These are phyloP conservation scores for Medicago arabica DNA, from an alignment of 306 rosid genomes.

Conservation along the genomic window DNA sequence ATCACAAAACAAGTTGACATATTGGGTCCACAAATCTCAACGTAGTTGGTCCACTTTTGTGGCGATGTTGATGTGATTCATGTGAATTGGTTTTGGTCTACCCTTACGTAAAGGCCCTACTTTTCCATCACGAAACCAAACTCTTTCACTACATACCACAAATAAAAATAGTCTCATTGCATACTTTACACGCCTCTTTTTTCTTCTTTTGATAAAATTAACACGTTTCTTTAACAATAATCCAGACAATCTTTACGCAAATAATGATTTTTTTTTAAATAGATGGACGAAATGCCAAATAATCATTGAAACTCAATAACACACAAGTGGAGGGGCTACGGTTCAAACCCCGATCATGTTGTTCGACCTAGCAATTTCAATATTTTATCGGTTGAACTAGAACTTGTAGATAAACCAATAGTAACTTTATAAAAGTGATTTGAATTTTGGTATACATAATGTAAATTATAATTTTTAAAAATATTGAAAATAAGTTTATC, in stretches of 20 bases:
- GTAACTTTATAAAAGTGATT: no score
- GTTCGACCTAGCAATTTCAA: no score
- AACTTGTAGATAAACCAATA: no score
- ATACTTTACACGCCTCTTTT: conserved; percentile 20
- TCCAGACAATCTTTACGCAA: not conserved
- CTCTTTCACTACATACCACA: not conserved
- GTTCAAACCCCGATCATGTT: no score
- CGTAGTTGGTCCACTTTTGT: not conserved
- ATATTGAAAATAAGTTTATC: no score
- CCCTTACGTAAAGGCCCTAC: conserved; percentile 24
- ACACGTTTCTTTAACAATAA: not conserved
- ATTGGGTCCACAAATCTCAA: conserved; percentile 2
- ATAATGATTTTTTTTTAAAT: not conserved
- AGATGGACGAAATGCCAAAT: no score
- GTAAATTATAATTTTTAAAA: no score
- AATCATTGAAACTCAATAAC: no score
- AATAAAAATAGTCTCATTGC: not conserved
- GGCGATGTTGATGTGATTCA: not conserved
- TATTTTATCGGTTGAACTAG: no score
- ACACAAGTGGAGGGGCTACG: no score
- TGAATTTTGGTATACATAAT: no score
- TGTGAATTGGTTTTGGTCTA: not conserved
- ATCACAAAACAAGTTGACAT: not conserved
- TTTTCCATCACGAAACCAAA: conserved; percentile 32
- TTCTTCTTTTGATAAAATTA: not conserved